These are phyloP conservation scores for Datisca glomerata DNA, from an alignment of 306 rosid genomes.

Conservation along the genomic window DNA sequence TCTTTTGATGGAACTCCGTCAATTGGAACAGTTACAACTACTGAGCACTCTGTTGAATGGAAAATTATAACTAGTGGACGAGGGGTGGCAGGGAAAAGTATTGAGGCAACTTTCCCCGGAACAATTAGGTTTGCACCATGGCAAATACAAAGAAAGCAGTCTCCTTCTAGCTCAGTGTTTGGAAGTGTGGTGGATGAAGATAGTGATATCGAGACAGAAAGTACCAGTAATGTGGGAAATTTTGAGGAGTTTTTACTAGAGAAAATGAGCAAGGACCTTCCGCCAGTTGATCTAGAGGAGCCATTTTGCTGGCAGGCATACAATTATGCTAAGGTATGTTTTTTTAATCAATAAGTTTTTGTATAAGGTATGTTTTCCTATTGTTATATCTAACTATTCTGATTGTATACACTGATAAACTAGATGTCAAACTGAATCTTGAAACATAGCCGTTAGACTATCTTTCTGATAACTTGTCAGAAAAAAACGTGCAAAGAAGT, in stretches of 20 bases:
- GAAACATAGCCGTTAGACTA: no score
- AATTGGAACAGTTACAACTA: constrained; percentile 66
- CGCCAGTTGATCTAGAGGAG: constrained; percentile 91
- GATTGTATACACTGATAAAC: no score
- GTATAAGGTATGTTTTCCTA: no score
- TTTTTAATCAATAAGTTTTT: background rate
- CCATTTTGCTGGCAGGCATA: constrained; percentile 99
- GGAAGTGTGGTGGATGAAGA: constrained; percentile 54
- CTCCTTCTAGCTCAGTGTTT: constrained; percentile 29
- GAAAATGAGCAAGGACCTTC: constrained; percentile 87
- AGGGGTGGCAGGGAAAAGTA: constrained; percentile 74
- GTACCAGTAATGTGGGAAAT: constrained; percentile 49
- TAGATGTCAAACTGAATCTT: no score
- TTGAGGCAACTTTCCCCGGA: constrained; percentile 96
- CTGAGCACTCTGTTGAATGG: constrained; percentile 95
- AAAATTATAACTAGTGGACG: constrained; percentile 77
- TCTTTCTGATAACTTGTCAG: no score
- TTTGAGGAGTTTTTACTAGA: constrained; percentile 71
- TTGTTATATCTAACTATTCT: no score
- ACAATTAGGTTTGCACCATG: constrained; percentile 85
- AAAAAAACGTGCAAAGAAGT: no score
- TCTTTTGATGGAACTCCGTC: constrained; percentile 96
- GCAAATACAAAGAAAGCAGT: constrained; percentile 40
- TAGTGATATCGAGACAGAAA: constrained; percentile 70
- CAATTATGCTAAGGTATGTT: constrained; percentile 75